Conservation (phyloP, 2,329 filamentous ascomycete species). For the Diaporthe ilicicola region DNA sequence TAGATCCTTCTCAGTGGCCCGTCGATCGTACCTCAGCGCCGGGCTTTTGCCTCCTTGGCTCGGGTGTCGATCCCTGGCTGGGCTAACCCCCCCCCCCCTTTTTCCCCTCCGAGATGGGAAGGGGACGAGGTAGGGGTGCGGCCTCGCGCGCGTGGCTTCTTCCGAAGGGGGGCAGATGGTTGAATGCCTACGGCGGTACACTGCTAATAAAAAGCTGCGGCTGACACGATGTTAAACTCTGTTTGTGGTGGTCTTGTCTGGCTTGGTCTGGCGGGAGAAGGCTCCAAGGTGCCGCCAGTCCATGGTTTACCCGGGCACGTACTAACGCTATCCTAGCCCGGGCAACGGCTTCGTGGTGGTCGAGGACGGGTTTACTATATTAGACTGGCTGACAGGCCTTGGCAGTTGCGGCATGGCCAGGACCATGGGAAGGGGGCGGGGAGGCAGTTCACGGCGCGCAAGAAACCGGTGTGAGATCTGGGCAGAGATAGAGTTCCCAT, state of each 20-base stretch:
- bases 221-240: slow-evolving; percentile 15
- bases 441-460: slow-evolving; percentile 2
- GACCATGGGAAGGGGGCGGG: not conserved
- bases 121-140: not conserved
- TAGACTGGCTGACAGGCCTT: slow-evolving; percentile 23
- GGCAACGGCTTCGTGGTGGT: slow-evolving; percentile 1
- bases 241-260: not conserved
- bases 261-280: not conserved
- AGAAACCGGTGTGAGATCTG: slow-evolving; percentile 19
- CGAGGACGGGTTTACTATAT: slow-evolving; percentile 10
- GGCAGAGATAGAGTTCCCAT: slow-evolving; percentile 19
- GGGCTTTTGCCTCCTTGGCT: slow-evolving; percentile 12
- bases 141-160: slow-evolving; percentile 4
- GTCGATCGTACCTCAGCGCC: slow-evolving; percentile 21
- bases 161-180: not conserved
- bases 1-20: not conserved
- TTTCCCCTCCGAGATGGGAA: not conserved
- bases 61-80: slow-evolving; percentile 21
- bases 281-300: not conserved
- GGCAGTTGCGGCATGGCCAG: not conserved
- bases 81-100: too few species aligned
- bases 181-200: not conserved
- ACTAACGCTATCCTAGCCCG: not conserved
- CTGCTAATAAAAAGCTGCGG: slow-evolving; percentile 12
- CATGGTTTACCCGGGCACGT: slow-evolving; percentile 16